phyloP scores from a whole-genome alignment of 768 basidiomycete species.

The Russula abietina region DNA sequence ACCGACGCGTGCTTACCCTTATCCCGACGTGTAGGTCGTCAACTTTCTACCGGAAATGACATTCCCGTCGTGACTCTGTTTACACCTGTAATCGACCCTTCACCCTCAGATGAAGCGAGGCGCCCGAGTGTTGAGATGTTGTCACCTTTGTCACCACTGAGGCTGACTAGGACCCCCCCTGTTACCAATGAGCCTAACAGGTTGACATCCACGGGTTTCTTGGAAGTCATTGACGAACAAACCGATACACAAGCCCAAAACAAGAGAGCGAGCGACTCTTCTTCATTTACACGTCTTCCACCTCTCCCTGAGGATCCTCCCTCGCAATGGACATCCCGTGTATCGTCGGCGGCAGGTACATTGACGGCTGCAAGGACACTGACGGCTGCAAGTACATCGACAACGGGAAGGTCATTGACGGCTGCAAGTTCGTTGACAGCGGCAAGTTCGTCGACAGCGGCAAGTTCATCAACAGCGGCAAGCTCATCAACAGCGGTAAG shows the following conservation, averaged over 20 bases:
- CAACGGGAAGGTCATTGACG: too few relatives aligned
- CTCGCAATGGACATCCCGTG: background rate
- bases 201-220: too few relatives aligned
- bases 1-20: too few relatives aligned
- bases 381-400: too few relatives aligned
- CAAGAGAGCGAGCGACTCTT: background rate
- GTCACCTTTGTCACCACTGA: background rate
- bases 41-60: background rate
- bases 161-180: background rate
- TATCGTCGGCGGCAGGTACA: too few relatives aligned
- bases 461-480: too few relatives aligned
- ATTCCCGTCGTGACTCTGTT: background rate
- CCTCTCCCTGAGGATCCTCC: conserved; percentile 6
- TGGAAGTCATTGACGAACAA: background rate
- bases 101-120: background rate
- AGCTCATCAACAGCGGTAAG: too few relatives aligned
- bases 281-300: background rate
- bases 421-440: too few relatives aligned
- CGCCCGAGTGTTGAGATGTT: background rate
- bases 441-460: too few relatives aligned
- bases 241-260: background rate
- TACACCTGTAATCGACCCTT: background rate
- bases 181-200: background rate
- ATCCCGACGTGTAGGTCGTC: too few relatives aligned
- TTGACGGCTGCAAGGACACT: too few relatives aligned